phyloP scores from a whole-genome alignment of 2,329 filamentous ascomycete genomes.

The Chaetomiaceae sp. region DNA sequence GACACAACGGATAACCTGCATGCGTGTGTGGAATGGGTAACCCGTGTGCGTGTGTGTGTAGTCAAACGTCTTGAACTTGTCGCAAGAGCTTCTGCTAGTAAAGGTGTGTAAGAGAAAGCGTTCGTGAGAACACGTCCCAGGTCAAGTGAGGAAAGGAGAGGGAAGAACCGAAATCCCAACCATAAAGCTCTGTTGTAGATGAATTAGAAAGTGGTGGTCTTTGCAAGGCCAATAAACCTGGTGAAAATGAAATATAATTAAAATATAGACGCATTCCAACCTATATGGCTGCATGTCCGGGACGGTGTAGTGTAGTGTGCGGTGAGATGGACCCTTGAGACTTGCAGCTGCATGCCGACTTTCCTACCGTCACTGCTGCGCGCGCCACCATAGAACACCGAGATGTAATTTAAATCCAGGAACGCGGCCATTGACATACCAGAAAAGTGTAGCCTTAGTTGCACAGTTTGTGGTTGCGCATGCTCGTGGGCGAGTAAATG shows the following conservation, averaged over 20 bases:
- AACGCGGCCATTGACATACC: constrained; percentile 1
- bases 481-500: neutral
- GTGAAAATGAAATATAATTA: too few species aligned
- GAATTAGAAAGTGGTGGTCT: too few species aligned
- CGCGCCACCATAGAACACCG: neutral
- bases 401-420: neutral
- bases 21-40: too few species aligned
- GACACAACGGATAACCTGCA: too few species aligned
- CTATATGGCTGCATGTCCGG: too few species aligned
- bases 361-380: neutral
- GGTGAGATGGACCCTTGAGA: neutral
- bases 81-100: neutral
- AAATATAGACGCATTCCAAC: too few species aligned
- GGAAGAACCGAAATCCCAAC: neutral
- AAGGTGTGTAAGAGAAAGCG: neutral
- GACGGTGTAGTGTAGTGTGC: neutral
- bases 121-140: neutral
- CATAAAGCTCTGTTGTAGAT: neutral
- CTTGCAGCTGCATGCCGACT: neutral
- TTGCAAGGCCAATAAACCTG: too few species aligned
- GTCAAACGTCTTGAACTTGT: neutral
- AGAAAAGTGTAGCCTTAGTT: neutral
- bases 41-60: too few species aligned
- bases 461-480: neutral
- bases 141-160: neutral